Evolutionary conservation across 352 stramenopile species (phyloP), one percentile per base, ranked within the genome.

Genomic region (Halophytophthora polymorphica): DNA sequence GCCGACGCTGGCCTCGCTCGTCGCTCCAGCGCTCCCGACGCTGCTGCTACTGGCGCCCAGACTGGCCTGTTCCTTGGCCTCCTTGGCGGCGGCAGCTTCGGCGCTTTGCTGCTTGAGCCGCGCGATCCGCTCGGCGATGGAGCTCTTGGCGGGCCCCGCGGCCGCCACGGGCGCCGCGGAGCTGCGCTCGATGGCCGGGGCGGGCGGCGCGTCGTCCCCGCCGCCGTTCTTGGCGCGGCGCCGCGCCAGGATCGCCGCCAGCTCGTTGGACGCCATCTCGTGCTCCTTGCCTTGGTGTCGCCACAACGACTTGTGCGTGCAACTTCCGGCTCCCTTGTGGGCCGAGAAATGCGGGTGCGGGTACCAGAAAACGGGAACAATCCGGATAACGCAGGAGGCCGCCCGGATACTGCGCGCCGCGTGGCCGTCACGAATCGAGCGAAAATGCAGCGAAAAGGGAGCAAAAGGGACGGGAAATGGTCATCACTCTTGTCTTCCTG

Each of bases 81-180:
- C 38, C 18, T 19, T 53, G 17, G 60, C 49, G 1, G 64, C 64
- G n/a, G 46, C 61, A 2, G 72, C 65, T 0, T 55, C 71, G 23
- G 72, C 75, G 22, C 76, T 84, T 38, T 91, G 81, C 48, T 83
- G 61, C 53, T 91, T 83, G 0, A 91, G 60, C 25, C 76, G 69
- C 45, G 81, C 81, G 49, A 91, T 91, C 23, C 81, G 81, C 54
- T 91, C 81, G 3, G 81, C 81, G 50, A 91, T 88, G 21, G 77
- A 90, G 41, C 60, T 76, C 33, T 54, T 69, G 18, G 64, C 53
- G 13, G 51, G 52, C 22, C 61, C 28, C 8, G 69, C 52, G 12
- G 45, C 43, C 17, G 59, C 18, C 38, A 64, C 47, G 14, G 57
- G 29, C 2, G 58, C 14, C 4, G 54, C 45, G 40, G 52, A 59